phyloP scores from a whole-genome alignment of 2,329 filamentous ascomycete species.

The Claviceps sp. region DNA sequence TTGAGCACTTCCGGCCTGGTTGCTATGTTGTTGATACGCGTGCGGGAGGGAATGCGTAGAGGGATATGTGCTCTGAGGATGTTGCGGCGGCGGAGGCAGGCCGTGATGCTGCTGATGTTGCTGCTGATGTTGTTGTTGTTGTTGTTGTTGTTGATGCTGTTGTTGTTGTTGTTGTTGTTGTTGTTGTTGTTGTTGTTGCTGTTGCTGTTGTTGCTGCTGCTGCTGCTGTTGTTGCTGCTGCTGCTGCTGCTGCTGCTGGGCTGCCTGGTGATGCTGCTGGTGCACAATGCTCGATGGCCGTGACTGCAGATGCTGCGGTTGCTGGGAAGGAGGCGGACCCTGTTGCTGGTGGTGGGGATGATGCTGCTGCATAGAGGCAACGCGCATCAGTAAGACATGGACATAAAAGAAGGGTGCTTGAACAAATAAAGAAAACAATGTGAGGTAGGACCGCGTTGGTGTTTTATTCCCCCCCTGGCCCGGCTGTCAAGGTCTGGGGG shows the following conservation, averaged over 20 bases:
- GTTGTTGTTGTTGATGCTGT: slow-evolving; percentile 27
- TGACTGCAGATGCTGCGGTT: slow-evolving; percentile 46
- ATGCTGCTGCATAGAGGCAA: slow-evolving; percentile 53
- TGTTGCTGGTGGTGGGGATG: slow-evolving; percentile 61
- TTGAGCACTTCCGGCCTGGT: slow-evolving; percentile 48
- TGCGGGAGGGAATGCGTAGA: slow-evolving; percentile 51
- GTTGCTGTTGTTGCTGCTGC: slow-evolving; percentile 53
- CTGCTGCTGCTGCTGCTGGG: slow-evolving; percentile 33
- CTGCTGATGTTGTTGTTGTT: slow-evolving; percentile 47
- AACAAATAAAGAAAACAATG: slow-evolving; percentile 24
- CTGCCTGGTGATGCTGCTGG: slow-evolving; percentile 34
- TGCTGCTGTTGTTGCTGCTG: slow-evolving; percentile 34
- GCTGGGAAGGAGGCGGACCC: slow-evolving; percentile 51
- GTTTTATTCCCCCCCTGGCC: slow-evolving; percentile 31
- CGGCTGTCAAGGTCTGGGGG: slow-evolving; percentile 31
- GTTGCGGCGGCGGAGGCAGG: slow-evolving; percentile 26
- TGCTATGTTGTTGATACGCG: slow-evolving; percentile 52
- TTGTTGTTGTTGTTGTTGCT: slow-evolving; percentile 18
- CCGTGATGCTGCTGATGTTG: slow-evolving; percentile 32
- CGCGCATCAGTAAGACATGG: slow-evolving; percentile 40
- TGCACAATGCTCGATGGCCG: slow-evolving; percentile 61
- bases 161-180: slow-evolving; percentile 54
- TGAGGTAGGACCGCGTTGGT: slow-evolving; percentile 32
- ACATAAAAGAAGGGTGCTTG: slow-evolving; percentile 22
- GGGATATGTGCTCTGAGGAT: slow-evolving; percentile 55